Evolutionary conservation across 371 early-diverging fungal species (phyloP), one percentile per base, ranked within the genome.

Genomic region (Mucor mucedo): DNA sequence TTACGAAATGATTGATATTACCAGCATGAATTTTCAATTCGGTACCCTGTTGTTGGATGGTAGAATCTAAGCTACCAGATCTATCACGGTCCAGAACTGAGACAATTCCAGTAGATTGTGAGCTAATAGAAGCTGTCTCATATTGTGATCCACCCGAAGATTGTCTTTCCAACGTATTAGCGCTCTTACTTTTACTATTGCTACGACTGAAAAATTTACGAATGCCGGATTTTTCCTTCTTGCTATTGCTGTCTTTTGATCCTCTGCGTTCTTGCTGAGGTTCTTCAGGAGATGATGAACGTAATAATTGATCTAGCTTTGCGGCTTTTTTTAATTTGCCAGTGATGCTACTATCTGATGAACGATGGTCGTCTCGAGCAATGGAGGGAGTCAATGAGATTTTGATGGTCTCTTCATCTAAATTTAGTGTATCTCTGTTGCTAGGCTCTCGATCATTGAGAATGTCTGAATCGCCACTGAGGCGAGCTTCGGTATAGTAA

Each of bases 351-450:
- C 44, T 59, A 29, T 66, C 58, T 14, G 54, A 55, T 30, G 38
- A 14, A 27, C 54, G 61, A 32, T 67, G 65, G 28, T 73, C 67
- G 42, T 64, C 66, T 54, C 78, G 72, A 0, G 82, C 82, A 60
- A 79, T 75, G 5, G 66, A 65, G 3, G 82, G 82, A 16, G 82
- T 82, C 2, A 82, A 69, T 8, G 82, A 82, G 35, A 78, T 73
- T 53, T 79, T 79, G 48, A 79, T 79, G 0, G 82, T 82, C 40
- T 82, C 82, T 6, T 74, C 66, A 48, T 75, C 74, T 2, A 72
- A 61, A 40, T 74, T 44, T 9, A 59, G 4, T 27, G 57, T 55
- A 33, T 60, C 45, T 42, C 53, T 40, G 8, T 49, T 39, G 2
- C 28, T 27, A 9, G 48, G 50, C 3, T 66, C 66, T 28, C 50